Percentiles rank a stretch among this genome's conserved stretches.
Conservation (phyloP, 2,329 filamentous ascomycete genomes). For the Metarhizium humberi region DNA sequence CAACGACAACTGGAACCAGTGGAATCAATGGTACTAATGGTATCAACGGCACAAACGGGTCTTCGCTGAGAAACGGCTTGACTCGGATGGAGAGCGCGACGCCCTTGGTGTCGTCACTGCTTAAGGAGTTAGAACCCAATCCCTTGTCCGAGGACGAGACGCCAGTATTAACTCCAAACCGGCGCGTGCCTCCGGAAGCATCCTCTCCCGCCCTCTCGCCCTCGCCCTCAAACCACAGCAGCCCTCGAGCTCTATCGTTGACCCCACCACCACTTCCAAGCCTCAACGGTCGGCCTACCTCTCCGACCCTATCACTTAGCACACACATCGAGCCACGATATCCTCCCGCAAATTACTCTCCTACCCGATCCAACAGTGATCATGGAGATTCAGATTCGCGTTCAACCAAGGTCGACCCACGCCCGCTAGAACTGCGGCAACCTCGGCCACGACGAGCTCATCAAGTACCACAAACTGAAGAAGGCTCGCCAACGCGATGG, state of each 20-base stretch:
- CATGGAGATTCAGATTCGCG: conserved; percentile 35
- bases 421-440: conserved; percentile 40
- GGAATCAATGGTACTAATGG: too few relatives aligned
- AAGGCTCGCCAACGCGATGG: conserved; percentile 58
- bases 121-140: conserved; percentile 76
- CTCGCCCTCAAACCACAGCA: conserved; percentile 53
- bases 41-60: conserved; percentile 1
- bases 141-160: conserved; percentile 48
- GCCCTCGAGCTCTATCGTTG: conserved; percentile 55
- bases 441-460: conserved; percentile 40
- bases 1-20: neutral
- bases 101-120: conserved; percentile 75
- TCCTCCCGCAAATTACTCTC: conserved; percentile 66
- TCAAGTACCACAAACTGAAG: conserved; percentile 38
- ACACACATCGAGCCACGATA: conserved; percentile 66
- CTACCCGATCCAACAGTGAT: conserved; percentile 37
- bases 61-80: conserved; percentile 14
- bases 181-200: conserved; percentile 24
- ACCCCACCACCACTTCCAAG: conserved; percentile 60
- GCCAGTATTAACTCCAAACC: conserved; percentile 14
- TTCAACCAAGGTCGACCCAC: conserved; percentile 15
- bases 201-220: conserved; percentile 60
- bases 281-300: conserved; percentile 45
- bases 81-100: conserved; percentile 40
- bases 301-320: conserved; percentile 57